A percentile compares a stretch with the other conserved stretches of the same genome.
Evolutionary conservation across 306 rosid genomes (phyloP).

Genomic region (Prunus persica): DNA sequence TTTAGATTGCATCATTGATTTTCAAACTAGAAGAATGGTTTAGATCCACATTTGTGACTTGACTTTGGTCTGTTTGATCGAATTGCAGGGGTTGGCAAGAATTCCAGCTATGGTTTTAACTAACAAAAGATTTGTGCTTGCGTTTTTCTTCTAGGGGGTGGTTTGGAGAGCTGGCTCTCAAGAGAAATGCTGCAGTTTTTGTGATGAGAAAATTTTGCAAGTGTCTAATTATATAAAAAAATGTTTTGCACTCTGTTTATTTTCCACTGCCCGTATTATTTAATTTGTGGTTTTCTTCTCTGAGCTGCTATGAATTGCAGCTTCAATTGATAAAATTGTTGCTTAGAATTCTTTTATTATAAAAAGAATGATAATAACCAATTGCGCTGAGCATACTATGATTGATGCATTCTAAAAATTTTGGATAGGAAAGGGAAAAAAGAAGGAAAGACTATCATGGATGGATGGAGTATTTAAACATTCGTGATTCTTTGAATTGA

Average conservation of each 20-base stretch:
- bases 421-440: too few relatives aligned
- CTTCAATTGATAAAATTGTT: too few relatives aligned
- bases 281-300: neutral
- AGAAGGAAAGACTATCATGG: too few relatives aligned
- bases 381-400: too few relatives aligned
- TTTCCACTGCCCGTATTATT: neutral
- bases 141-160: neutral
- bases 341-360: rapidly evolving
- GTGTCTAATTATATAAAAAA: neutral
- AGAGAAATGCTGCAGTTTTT: neutral
- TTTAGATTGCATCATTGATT: neutral
- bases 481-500: neutral
- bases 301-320: too few relatives aligned
- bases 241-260: neutral
- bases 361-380: too few relatives aligned
- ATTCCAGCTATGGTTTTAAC: neutral
- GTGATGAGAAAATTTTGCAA: neutral
- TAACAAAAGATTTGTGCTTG: slow-evolving; percentile 1
- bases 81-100: slow-evolving; percentile 9
- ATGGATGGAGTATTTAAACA: neutral
- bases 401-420: too few relatives aligned
- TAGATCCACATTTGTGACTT: neutral
- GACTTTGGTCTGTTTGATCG: neutral
- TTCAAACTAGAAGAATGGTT: neutral
- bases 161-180: neutral